These are phyloP conservation scores for Suillus placidus DNA, from an alignment of 768 basidiomycete genomes.

Conservation along the genomic window DNA sequence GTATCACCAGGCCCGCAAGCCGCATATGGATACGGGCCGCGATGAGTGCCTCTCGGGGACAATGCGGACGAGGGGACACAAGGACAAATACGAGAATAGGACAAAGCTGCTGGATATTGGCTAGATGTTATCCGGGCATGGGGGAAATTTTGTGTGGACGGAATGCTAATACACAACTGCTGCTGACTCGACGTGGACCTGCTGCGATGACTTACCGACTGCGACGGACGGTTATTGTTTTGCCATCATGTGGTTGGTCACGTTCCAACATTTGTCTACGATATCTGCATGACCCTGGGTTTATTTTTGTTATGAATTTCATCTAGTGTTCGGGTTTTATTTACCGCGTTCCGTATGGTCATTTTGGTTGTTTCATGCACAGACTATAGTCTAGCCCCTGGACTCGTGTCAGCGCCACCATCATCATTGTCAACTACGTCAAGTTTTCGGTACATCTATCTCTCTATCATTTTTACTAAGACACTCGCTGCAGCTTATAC, in stretches of 20 bases:
- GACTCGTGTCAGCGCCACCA: conserved; percentile 21
- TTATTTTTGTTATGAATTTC: conserved; percentile 17
- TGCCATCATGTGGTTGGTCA: conserved; percentile 26
- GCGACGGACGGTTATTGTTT: conserved; percentile 17
- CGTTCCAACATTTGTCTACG: conserved; percentile 14
- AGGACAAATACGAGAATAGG: neutral
- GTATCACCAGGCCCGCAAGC: conserved; percentile 50
- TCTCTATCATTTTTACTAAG: conserved; percentile 11
- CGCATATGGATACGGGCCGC: conserved; percentile 45
- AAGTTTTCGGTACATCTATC: conserved; percentile 16
- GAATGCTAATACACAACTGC: conserved; percentile 19
- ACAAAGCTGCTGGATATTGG: conserved; percentile 5
- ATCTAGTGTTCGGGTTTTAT: conserved; percentile 25
- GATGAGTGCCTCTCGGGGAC: conserved; percentile 20
- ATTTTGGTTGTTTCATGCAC: conserved; percentile 2
- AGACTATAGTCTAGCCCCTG: neutral
- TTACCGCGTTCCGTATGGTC: conserved; percentile 13
- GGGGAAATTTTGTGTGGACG: conserved; percentile 13
- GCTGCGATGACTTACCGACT: conserved; percentile 14
- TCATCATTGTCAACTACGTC: conserved; percentile 5
- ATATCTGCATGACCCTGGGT: conserved; percentile 16
- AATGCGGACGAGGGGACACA: neutral
- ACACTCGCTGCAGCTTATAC: conserved; percentile 24
- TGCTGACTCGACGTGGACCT: conserved; percentile 18
- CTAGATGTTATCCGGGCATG: conserved; percentile 15